Evolutionary conservation across 2,329 filamentous ascomycete genomes (phyloP).

Genomic region (Plenodomus tracheiphilus): DNA sequence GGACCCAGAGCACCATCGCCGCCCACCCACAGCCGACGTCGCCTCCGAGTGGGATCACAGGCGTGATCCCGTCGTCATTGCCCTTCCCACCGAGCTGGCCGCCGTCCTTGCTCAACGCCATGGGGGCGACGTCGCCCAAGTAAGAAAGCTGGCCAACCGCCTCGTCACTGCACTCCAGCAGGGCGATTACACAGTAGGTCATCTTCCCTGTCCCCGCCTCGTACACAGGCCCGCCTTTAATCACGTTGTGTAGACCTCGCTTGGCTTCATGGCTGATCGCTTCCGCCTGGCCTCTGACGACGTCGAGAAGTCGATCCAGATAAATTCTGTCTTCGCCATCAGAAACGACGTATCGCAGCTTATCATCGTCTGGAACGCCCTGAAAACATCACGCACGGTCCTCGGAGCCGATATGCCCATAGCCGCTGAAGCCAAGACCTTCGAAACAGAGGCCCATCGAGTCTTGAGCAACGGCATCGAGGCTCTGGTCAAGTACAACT

Average conservation of each 20-base stretch:
- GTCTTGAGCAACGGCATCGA: slow-evolving; percentile 9
- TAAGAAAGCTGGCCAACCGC: slow-evolving; percentile 46
- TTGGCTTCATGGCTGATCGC: slow-evolving; percentile 2
- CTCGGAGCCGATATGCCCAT: slow-evolving; percentile 43
- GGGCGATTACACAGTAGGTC: slow-evolving; percentile 21
- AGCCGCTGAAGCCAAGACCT: slow-evolving; percentile 22
- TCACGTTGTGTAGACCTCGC: slow-evolving; percentile 1
- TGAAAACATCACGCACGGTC: slow-evolving; percentile 47
- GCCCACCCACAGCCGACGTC: slow-evolving; percentile 7
- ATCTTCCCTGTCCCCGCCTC: neutral
- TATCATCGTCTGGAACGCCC: slow-evolving; percentile 49
- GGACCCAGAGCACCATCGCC: slow-evolving; percentile 43
- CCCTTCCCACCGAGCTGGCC: slow-evolving; percentile 49
- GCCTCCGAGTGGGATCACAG: slow-evolving; percentile 32
- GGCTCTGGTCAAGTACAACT: slow-evolving; percentile 4
- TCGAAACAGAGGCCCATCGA: slow-evolving; percentile 12
- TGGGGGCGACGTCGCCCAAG: slow-evolving; percentile 43
- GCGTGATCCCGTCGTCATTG: slow-evolving; percentile 44
- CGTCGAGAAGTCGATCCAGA: slow-evolving; percentile 2
- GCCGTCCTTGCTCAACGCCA: slow-evolving; percentile 46
- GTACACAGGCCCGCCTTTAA: neutral
- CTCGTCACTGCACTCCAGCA: slow-evolving; percentile 43
- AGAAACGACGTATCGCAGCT: slow-evolving; percentile 31
- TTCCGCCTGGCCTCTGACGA: neutral
- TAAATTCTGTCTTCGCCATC: slow-evolving; percentile 15